phyloP scores from a whole-genome alignment of 2,329 filamentous ascomycete species.

The Nemania sp. region DNA sequence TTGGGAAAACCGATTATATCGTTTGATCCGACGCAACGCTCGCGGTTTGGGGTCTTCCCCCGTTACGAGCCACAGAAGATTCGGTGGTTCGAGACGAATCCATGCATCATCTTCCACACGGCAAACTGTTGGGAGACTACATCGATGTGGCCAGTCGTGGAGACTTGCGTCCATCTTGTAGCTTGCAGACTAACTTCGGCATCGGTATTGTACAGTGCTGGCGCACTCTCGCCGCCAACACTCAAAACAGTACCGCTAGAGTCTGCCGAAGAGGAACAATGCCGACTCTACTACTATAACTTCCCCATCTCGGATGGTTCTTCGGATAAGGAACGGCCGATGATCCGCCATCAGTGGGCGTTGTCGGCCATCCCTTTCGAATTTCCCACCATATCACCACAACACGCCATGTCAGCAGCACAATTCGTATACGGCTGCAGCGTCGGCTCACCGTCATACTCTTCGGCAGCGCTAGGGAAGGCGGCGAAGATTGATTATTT shows the following conservation, averaged over 20 bases:
- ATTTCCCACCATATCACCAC: conserved; percentile 64
- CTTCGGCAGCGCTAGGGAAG: conserved; percentile 64
- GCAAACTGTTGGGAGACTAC: conserved; percentile 70
- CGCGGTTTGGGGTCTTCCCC: conserved; percentile 71
- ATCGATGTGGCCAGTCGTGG: conserved; percentile 32
- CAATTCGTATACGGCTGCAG: conserved; percentile 71
- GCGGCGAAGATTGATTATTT: conserved; percentile 69
- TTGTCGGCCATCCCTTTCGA: conserved; percentile 69
- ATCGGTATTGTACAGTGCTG: conserved; percentile 66
- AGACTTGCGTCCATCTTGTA: conserved; percentile 62
- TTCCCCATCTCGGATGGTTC: conserved; percentile 52
- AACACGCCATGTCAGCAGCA: conserved; percentile 59
- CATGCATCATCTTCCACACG: conserved; percentile 73
- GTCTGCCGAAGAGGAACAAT: conserved; percentile 65
- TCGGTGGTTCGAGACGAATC: conserved; percentile 69
- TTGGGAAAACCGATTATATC: conserved; percentile 60
- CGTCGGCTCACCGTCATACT: conserved; percentile 56
- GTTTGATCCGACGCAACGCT: conserved; percentile 60
- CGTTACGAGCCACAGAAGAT: conserved; percentile 60
- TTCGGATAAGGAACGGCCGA: conserved; percentile 28
- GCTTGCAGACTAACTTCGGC: conserved; percentile 70
- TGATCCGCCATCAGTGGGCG: conserved; percentile 66
- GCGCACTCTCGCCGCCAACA: conserved; percentile 62
- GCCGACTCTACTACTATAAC: conserved; percentile 70
- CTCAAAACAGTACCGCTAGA: conserved; percentile 43